Percentiles rank a stretch among this genome's conserved stretches.
These are phyloP conservation scores for Fraxinus pennsylvanica DNA, from an alignment of 257 asterid species.

Conservation along the genomic window DNA sequence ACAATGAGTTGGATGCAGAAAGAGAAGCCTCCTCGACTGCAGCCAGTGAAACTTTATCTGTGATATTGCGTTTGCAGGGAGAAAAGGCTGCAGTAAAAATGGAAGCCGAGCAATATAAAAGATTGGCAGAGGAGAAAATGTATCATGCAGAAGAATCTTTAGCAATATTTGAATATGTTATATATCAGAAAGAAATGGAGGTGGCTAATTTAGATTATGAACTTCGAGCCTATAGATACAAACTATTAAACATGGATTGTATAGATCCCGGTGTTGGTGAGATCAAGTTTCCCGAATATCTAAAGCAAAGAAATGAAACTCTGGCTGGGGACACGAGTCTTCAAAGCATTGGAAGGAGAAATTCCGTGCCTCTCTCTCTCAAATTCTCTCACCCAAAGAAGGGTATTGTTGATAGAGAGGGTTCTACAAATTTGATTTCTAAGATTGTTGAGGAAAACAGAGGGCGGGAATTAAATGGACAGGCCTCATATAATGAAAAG, in stretches of 20 bases:
- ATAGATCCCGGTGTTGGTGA: constrained; percentile 57
- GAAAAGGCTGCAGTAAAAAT: constrained; percentile 81
- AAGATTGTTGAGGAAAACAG: constrained; percentile 42
- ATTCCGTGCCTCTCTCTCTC: constrained; percentile 51
- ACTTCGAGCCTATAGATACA: constrained; percentile 72
- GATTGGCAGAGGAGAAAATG: constrained; percentile 85
- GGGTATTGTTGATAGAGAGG: constrained; percentile 41
- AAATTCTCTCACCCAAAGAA: constrained; percentile 38
- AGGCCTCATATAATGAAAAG: constrained; percentile 39
- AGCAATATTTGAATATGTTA: constrained; percentile 73
- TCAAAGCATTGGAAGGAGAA: constrained; percentile 54
- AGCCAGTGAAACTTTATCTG: constrained; percentile 78
- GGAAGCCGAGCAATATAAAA: constrained; percentile 92
- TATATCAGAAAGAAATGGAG: constrained; percentile 88
- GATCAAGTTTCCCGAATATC: constrained; percentile 38
- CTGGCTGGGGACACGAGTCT: constrained; percentile 32
- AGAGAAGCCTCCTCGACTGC: constrained; percentile 85
- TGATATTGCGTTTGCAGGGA: constrained; percentile 82
- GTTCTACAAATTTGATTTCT: constrained; percentile 26
- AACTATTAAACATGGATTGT: constrained; percentile 67
- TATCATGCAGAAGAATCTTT: constrained; percentile 81
- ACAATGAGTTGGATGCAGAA: constrained; percentile 82
- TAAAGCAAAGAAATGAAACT: constrained; percentile 49
- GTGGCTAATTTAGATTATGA: constrained; percentile 70
- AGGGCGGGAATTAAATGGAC: constrained; percentile 37